Evolutionary conservation across 2,329 filamentous ascomycete genomes (phyloP).

Genomic region (Penicillium sp.): DNA sequence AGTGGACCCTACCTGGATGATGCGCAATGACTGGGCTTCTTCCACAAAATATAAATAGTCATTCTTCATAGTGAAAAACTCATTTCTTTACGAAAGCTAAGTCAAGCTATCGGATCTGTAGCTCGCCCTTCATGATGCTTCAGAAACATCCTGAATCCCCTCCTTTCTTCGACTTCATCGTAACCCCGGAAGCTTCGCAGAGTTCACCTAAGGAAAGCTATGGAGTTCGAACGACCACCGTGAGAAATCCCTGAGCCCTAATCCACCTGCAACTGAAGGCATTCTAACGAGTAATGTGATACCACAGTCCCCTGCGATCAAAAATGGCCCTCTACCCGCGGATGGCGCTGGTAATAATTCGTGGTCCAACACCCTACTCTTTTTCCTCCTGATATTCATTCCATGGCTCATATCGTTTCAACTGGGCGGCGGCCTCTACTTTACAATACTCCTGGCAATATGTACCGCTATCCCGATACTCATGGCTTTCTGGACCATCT

Average conservation of each 20-base stretch:
- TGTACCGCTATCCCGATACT: slow-evolving; percentile 16
- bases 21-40: background rate
- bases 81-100: too few species aligned
- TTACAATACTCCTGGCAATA: background rate
- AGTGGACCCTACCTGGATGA: background rate
- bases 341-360: background rate
- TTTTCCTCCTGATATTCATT: background rate
- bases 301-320: background rate
- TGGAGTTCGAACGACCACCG: background rate
- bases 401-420: background rate
- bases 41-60: background rate
- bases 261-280: background rate
- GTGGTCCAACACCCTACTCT: background rate
- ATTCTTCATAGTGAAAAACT: too few species aligned
- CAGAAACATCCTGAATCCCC: background rate
- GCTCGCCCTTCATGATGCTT: background rate
- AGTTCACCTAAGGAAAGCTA: background rate
- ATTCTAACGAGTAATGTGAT: background rate
- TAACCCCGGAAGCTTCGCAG: background rate
- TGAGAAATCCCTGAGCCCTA: background rate
- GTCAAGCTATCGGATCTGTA: too few species aligned
- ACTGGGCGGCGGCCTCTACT: background rate
- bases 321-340: background rate
- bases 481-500: slow-evolving; percentile 22
- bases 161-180: background rate